Evolutionary conservation across 2,329 filamentous ascomycete species (phyloP).

Genomic region (Aureobasidium sp.): DNA sequence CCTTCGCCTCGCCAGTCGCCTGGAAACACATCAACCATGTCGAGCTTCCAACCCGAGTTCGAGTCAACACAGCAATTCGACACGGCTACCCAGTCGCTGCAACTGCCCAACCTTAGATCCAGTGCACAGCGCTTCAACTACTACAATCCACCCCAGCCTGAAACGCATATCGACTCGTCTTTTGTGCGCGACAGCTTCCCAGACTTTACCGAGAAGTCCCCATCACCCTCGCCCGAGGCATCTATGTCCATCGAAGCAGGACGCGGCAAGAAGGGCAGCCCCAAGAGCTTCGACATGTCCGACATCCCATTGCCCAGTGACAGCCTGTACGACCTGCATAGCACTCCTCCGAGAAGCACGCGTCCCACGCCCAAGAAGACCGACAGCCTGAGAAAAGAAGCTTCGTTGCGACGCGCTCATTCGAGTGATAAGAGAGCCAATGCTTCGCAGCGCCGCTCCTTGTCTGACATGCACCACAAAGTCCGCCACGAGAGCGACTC

Average conservation of each 20-base stretch:
- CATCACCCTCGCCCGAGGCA: not conserved
- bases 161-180: constrained; percentile 3
- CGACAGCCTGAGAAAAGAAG: constrained; percentile 35
- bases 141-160: constrained; percentile 4
- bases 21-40: constrained; percentile 16
- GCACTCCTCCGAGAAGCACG: constrained; percentile 32
- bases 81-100: constrained; percentile 17
- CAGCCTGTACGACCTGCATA: constrained; percentile 40
- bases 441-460: constrained; percentile 36
- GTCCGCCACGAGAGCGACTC: constrained; percentile 46
- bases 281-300: constrained; percentile 40
- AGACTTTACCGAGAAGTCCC: constrained; percentile 9
- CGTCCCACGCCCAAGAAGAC: constrained; percentile 26
- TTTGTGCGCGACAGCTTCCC: constrained; percentile 8
- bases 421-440: constrained; percentile 22
- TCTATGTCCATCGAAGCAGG: constrained; percentile 48
- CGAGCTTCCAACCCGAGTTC: constrained; percentile 18
- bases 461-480: constrained; percentile 51
- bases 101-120: constrained; percentile 12
- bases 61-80: constrained; percentile 19
- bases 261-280: constrained; percentile 40
- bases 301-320: constrained; percentile 44
- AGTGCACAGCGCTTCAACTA: constrained; percentile 8
- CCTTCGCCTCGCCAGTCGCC: constrained; percentile 10
- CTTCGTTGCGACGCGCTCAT: constrained; percentile 39